Percentiles rank a stretch among this genome's conserved stretches.
phyloP scores from a whole-genome alignment of 495 filamentous ascomycete species.

The Lindgomyces ingoldianus region DNA sequence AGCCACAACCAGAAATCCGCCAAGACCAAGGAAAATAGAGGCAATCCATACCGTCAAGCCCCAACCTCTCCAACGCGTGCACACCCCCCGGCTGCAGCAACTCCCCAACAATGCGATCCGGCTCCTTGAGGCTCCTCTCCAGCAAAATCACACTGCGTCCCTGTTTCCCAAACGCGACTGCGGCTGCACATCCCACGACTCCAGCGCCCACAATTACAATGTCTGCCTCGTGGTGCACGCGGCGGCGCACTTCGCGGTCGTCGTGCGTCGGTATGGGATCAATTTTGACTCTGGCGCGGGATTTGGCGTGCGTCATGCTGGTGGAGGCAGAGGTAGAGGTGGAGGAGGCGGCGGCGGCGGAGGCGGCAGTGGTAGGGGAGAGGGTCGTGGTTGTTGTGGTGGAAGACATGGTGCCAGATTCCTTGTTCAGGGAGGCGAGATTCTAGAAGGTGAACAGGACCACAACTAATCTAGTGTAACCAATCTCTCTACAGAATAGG shows the following conservation, averaged over 20 bases:
- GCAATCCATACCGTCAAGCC: too few relatives aligned
- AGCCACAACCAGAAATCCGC: too few relatives aligned
- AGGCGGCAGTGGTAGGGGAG: not conserved
- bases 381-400: slow-evolving; percentile 18
- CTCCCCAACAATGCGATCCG: slow-evolving; percentile 95
- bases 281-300: not conserved
- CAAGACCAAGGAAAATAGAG: too few relatives aligned
- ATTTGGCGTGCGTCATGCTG: slow-evolving; percentile 10
- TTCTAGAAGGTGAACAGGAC: too few relatives aligned
- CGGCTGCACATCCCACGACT: slow-evolving; percentile 83
- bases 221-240: slow-evolving; percentile 56
- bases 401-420: slow-evolving; percentile 15
- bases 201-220: slow-evolving; percentile 90
- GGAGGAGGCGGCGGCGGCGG: not conserved
- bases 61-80: slow-evolving; percentile 74
- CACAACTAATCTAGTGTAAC: too few relatives aligned
- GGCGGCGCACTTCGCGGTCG: slow-evolving; percentile 38
- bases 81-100: slow-evolving; percentile 92
- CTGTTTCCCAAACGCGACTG: slow-evolving; percentile 77
- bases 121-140: slow-evolving; percentile 86
- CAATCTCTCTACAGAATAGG: too few relatives aligned
- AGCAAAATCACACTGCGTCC: slow-evolving; percentile 89
- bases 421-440: too few relatives aligned
- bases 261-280: slow-evolving; percentile 15
- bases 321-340: slow-evolving; percentile 10